Base-by-base conservation (phyloP, 1,284 basidiomycete genomes). In the Cutaneotrichosporon sp. region DNA sequence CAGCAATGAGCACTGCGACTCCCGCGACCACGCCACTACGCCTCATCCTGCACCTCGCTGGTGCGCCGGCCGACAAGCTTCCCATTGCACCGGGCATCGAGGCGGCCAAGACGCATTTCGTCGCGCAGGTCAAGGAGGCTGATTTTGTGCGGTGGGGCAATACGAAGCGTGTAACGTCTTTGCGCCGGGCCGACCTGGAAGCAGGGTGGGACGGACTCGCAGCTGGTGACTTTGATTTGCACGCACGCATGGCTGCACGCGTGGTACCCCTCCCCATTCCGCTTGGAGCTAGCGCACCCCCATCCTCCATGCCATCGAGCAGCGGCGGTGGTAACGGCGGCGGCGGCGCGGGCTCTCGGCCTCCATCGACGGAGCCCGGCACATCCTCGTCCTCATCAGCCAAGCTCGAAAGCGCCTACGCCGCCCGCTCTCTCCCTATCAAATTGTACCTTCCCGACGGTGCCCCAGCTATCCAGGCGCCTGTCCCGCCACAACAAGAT, bases 61-160 rank as follows among this genome's bases (percentile, higher is more conserved):
- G 49, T 12, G 64, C 90, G 18, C 90, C 91, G 1, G 81, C 80
- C 15, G 90, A 91, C 62, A 89, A 86, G 68, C 81, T 93, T 15
- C 79, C 90, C n/a, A 75, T 91, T 15, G 79, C 86, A 0, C 84
- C 88, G 8, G 83, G 80, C 47, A 75, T 85, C 14, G 90, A 94
- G 52, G 80, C 87, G 14, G 91, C 89, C 77, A 90, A 90, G 67
- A 84, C 87, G 55, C 84, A 87, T 3, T 97, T 90, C 70, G 90
- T 96, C 85, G 88, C 88, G 8, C 88, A 93, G 69, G 76, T 94
- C 44, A 96, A 96, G 67, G 92, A 97, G 73, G 90, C 90, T 1
- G 92, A 97, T 70, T 94, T 93, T 69, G 84, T 94, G 49, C 80
- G 92, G 49, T 96, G 90, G 90, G 89, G 93, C 2, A 94, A 86